These are phyloP conservation scores for Ustilago hordei DNA, from an alignment of 1,284 basidiomycete species.

Conservation along the genomic window DNA sequence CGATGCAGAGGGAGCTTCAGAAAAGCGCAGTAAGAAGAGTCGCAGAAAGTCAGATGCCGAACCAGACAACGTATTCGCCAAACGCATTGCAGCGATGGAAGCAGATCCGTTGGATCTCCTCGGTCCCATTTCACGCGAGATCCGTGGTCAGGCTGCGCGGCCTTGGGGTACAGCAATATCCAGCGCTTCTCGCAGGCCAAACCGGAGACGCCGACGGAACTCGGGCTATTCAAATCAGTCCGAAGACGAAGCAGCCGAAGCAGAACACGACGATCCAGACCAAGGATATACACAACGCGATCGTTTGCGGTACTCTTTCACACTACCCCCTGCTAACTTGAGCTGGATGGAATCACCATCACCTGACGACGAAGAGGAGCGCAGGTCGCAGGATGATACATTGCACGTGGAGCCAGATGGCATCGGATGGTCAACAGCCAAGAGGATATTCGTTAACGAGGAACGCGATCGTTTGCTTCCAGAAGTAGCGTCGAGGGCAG, in stretches of 20 bases:
- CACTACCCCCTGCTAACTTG: slow-evolving; percentile 30
- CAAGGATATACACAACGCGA: slow-evolving; percentile 28
- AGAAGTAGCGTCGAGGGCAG: slow-evolving; percentile 17
- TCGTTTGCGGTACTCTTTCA: slow-evolving; percentile 35
- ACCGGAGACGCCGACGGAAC: neutral
- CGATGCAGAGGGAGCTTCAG: neutral
- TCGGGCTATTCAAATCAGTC: slow-evolving; percentile 26
- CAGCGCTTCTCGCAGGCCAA: neutral
- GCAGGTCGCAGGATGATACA: neutral
- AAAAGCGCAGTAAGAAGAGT: slow-evolving; percentile 22
- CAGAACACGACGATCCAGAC: slow-evolving; percentile 33
- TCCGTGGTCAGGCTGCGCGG: slow-evolving; percentile 33
- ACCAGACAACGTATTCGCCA: slow-evolving; percentile 24
- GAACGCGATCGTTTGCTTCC: slow-evolving; percentile 35
- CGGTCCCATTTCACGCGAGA: slow-evolving; percentile 40
- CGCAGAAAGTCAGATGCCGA: slow-evolving; percentile 26
- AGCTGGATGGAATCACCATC: slow-evolving; percentile 28
- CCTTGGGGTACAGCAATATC: slow-evolving; percentile 29
- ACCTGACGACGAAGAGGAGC: slow-evolving; percentile 1
- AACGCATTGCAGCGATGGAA: slow-evolving; percentile 27
- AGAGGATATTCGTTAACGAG: slow-evolving; percentile 31
- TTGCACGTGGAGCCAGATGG: slow-evolving; percentile 39
- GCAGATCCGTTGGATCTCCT: slow-evolving; percentile 43
- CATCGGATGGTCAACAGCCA: slow-evolving; percentile 42
- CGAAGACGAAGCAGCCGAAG: slow-evolving; percentile 32